These are phyloP conservation scores for Ogataea thermomethanolica DNA, from an alignment of 805 yeast genomes.

Conservation along the genomic window DNA sequence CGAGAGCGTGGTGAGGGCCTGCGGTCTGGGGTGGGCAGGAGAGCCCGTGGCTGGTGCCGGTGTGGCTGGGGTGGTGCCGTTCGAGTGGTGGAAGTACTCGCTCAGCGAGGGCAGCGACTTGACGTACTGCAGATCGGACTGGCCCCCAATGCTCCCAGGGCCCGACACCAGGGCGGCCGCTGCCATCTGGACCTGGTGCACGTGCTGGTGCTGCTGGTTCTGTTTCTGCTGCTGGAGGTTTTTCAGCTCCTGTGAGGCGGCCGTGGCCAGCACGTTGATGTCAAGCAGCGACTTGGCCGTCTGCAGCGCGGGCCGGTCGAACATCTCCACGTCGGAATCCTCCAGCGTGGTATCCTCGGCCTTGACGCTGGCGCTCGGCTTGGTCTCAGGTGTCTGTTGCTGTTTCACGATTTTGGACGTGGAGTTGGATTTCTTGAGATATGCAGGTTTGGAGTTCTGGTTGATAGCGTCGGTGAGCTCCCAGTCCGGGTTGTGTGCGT, in stretches of 20 bases:
- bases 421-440: slow-evolving; percentile 19
- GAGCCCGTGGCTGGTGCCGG: slow-evolving; percentile 2
- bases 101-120: slow-evolving; percentile 52
- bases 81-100: slow-evolving; percentile 39
- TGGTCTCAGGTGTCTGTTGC: slow-evolving; percentile 2
- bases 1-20: slow-evolving; percentile 36
- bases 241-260: slow-evolving; percentile 53
- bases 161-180: slow-evolving; percentile 21
- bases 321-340: neutral
- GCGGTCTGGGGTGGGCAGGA: slow-evolving; percentile 30
- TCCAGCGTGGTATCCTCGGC: slow-evolving; percentile 18
- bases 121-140: slow-evolving; percentile 34
- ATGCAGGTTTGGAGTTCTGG: slow-evolving; percentile 10
- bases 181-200: slow-evolving; percentile 18
- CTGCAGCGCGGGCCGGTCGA: slow-evolving; percentile 22
- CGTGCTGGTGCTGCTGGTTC: slow-evolving; percentile 11
- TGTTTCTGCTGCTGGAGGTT: slow-evolving; percentile 34
- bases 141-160: neutral
- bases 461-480: slow-evolving; percentile 16
- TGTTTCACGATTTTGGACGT: slow-evolving; percentile 16
- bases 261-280: slow-evolving; percentile 50
- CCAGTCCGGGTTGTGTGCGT: slow-evolving; percentile 14
- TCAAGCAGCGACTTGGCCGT: slow-evolving; percentile 32
- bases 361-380: slow-evolving; percentile 11
- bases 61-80: slow-evolving; percentile 30